Evolutionary conservation across 257 asterid genomes (phyloP).

Genomic region (Salvia rosmarinus): DNA sequence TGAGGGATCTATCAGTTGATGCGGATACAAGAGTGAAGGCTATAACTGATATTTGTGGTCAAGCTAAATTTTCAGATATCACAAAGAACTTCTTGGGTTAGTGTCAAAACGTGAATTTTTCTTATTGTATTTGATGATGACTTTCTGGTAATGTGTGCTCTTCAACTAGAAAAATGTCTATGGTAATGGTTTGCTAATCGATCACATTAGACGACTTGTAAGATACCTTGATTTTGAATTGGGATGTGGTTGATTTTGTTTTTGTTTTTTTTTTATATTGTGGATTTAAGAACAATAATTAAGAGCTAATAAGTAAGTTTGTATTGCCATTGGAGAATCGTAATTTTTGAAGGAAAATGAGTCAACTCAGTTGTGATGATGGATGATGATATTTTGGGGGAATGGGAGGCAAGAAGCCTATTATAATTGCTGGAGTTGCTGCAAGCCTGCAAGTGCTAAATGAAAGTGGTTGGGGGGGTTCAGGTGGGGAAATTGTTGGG

Average conservation of each 20-base stretch:
- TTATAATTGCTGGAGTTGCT: not conserved
- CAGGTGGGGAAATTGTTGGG: not conserved
- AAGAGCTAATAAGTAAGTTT: not conserved
- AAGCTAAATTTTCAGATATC: slow-evolving; percentile 67
- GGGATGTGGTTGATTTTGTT: not conserved
- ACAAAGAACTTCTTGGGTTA: slow-evolving; percentile 78
- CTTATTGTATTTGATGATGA: not conserved
- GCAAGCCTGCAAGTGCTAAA: not conserved
- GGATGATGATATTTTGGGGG: not conserved
- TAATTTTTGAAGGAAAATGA: not conserved
- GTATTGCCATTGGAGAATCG: not conserved
- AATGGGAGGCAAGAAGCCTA: not conserved
- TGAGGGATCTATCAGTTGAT: slow-evolving; percentile 75
- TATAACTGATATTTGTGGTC: slow-evolving; percentile 54
- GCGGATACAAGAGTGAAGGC: slow-evolving; percentile 71
- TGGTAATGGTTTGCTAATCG: slow-evolving; percentile 13
- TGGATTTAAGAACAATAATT: not conserved
- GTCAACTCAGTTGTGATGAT: not conserved
- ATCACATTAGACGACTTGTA: slow-evolving; percentile 6
- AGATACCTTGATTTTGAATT: slow-evolving; percentile 12
- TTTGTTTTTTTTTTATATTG: not conserved
- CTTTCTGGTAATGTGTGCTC: slow-evolving; percentile 3
- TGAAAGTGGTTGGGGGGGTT: not conserved
- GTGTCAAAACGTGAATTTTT: slow-evolving; percentile 21
- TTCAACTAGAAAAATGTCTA: slow-evolving; percentile 17